Evolutionary conservation across 2,329 filamentous ascomycete genomes (phyloP).

Genomic region (Colletotrichum tropicicola): DNA sequence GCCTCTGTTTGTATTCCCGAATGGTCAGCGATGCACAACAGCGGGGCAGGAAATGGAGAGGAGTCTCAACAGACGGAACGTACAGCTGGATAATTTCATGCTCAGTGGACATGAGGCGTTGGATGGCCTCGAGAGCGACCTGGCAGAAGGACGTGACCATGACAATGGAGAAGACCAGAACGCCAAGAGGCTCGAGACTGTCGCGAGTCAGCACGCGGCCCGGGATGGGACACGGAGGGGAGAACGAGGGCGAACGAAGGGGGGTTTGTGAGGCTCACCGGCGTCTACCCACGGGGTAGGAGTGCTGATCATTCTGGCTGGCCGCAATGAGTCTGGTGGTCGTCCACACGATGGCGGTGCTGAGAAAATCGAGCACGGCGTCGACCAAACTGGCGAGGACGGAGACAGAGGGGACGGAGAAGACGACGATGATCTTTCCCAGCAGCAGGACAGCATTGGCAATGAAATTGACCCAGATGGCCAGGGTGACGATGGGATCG

Average conservation of each 20-base stretch:
- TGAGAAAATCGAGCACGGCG: conserved; percentile 81
- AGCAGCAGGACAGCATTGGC: conserved; percentile 80
- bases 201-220: conserved; percentile 11
- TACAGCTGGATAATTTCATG: conserved; percentile 76
- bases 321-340: conserved; percentile 75
- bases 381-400: conserved; percentile 84
- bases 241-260: neutral
- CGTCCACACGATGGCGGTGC: conserved; percentile 82
- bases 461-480: conserved; percentile 85
- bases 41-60: too few relatives aligned
- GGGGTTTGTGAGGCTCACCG: conserved; percentile 42
- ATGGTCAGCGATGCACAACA: conserved; percentile 6
- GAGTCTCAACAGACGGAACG: conserved; percentile 28
- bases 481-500: conserved; percentile 81
- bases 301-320: conserved; percentile 76
- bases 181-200: conserved; percentile 80
- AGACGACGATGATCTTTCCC: conserved; percentile 80
- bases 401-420: conserved; percentile 83
- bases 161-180: conserved; percentile 83
- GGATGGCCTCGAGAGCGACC: conserved; percentile 75
- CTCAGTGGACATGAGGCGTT: conserved; percentile 67
- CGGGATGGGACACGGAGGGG: conserved; percentile 8
- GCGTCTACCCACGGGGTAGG: conserved; percentile 81
- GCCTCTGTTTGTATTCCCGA: conserved; percentile 48
- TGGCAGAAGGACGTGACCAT: conserved; percentile 89